phyloP scores from a whole-genome alignment of 345 rosid genomes.

The Eucalyptus paniculata region DNA sequence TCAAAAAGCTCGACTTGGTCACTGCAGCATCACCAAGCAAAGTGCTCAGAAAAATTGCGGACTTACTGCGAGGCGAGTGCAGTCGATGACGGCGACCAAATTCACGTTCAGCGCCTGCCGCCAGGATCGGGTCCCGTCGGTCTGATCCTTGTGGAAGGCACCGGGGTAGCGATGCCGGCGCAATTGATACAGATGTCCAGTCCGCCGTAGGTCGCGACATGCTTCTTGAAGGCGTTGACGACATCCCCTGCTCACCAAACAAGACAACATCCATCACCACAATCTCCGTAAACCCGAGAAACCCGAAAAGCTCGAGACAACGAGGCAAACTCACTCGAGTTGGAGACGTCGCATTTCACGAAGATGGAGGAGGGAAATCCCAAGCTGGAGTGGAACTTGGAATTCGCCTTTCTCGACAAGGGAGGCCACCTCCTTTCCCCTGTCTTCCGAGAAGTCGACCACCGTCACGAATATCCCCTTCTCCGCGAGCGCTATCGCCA shows the following conservation, averaged over 20 bases:
- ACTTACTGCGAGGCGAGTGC: constrained; percentile 76
- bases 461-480: constrained; percentile 74
- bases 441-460: constrained; percentile 68
- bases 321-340: constrained; percentile 22
- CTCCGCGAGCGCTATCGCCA: constrained; percentile 67
- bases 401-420: constrained; percentile 41
- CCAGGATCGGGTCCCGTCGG: constrained; percentile 72
- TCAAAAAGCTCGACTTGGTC: neutral
- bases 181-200: constrained; percentile 72
- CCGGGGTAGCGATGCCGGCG: constrained; percentile 46
- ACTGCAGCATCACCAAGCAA: neutral
- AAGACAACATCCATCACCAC: neutral
- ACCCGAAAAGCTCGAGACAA: neutral
- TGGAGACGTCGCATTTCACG: constrained; percentile 65
- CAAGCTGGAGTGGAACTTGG: constrained; percentile 46
- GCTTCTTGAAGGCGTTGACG: constrained; percentile 64
- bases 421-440: constrained; percentile 55
- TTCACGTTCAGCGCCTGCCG: constrained; percentile 52
- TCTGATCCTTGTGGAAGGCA: constrained; percentile 35
- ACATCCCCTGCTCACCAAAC: constrained; percentile 39
- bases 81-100: constrained; percentile 53
- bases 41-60: neutral
- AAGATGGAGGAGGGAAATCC: constrained; percentile 53
- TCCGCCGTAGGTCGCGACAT: constrained; percentile 64
- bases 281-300: neutral